These are phyloP conservation scores for Cyanidium caldarium DNA, from an alignment of 23 red algal species.

Conservation along the genomic window DNA sequence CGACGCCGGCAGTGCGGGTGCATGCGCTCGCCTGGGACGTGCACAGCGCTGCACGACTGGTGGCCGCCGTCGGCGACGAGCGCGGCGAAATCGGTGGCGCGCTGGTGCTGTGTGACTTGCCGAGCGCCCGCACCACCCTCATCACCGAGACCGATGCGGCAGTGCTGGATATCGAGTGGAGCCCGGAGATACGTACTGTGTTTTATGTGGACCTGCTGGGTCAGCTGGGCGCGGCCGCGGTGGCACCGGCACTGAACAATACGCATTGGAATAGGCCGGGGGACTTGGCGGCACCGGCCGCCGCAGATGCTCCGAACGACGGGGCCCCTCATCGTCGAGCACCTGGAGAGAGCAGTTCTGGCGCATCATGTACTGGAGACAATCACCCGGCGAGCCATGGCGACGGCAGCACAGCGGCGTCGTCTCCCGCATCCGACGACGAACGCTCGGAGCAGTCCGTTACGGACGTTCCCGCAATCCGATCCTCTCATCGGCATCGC, in stretches of 20 bases:
- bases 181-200: background rate
- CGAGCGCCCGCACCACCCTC: background rate
- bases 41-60: background rate
- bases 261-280: too few species aligned
- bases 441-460: too few species aligned
- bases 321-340: too few species aligned
- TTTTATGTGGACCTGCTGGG: background rate
- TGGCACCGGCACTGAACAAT: too few species aligned
- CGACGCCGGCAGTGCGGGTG: background rate
- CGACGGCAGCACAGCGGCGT: too few species aligned
- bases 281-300: too few species aligned
- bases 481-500: background rate
- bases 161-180: background rate
- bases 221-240: background rate
- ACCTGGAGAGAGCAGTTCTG: too few species aligned
- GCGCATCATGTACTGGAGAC: too few species aligned
- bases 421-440: too few species aligned
- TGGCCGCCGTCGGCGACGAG: background rate
- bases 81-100: background rate
- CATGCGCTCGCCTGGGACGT: background rate
- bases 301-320: too few species aligned
- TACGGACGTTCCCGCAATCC: too few species aligned
- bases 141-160: background rate
- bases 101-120: background rate
- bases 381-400: too few species aligned